phyloP scores from a whole-genome alignment of 1,284 basidiomycete species.

The Tylopilus sp. region DNA sequence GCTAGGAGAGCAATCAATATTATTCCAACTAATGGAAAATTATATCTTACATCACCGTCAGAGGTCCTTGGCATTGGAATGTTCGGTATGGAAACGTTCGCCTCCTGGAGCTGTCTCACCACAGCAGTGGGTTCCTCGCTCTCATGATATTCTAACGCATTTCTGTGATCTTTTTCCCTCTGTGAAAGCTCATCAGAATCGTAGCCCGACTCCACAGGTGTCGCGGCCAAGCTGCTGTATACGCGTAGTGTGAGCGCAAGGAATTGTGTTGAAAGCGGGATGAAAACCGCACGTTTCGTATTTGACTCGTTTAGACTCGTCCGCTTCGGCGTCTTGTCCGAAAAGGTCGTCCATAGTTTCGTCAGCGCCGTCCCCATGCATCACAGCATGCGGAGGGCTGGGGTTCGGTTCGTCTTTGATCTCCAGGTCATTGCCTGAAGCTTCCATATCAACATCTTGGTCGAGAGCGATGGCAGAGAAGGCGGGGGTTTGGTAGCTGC shows the following conservation, averaged over 20 bases:
- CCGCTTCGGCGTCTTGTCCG: slow-evolving; percentile 75
- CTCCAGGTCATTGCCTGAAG: slow-evolving; percentile 31
- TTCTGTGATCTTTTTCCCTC: slow-evolving; percentile 73
- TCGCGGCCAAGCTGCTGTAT: slow-evolving; percentile 37
- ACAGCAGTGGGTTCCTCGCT: slow-evolving; percentile 73
- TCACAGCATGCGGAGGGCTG: slow-evolving; percentile 28
- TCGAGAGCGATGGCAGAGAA: slow-evolving; percentile 23
- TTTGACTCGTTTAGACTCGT: slow-evolving; percentile 56
- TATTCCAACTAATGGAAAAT: background rate
- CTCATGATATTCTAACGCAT: slow-evolving; percentile 84
- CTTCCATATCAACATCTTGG: slow-evolving; percentile 59
- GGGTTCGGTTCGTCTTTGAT: slow-evolving; percentile 38
- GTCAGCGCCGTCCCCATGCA: slow-evolving; percentile 54
- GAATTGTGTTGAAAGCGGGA: slow-evolving; percentile 3
- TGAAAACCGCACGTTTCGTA: slow-evolving; percentile 40
- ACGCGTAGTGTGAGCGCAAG: slow-evolving; percentile 25
- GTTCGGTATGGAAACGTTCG: slow-evolving; percentile 81
- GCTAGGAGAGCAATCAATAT: slow-evolving; percentile 17
- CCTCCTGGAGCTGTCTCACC: slow-evolving; percentile 71
- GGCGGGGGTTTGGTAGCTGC: slow-evolving; percentile 25
- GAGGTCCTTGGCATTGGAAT: slow-evolving; percentile 79
- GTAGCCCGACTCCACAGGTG: slow-evolving; percentile 62
- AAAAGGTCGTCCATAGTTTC: slow-evolving; percentile 84
- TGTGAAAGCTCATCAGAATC: slow-evolving; percentile 77
- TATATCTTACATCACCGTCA: slow-evolving; percentile 71